Conservation (phyloP, 768 basidiomycete species). For the Lenzites betulinus region DNA sequence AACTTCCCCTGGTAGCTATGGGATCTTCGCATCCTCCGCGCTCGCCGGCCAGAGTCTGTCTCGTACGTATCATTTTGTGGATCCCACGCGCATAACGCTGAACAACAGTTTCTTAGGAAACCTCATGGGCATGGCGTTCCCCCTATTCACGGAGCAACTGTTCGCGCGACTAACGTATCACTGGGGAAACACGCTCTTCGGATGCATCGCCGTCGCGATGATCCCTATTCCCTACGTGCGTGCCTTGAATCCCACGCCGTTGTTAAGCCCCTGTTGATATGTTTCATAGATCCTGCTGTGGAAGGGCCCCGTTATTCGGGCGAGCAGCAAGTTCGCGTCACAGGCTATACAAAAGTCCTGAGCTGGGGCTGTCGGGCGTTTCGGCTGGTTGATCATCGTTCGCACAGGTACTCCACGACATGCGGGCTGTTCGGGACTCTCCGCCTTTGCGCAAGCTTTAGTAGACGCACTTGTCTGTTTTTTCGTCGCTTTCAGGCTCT, state of each 20-base stretch:
- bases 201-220: constrained; percentile 43
- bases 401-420: background rate
- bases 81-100: background rate
- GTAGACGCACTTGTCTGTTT: background rate
- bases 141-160: constrained; percentile 51
- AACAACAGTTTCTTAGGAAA: constrained; percentile 33
- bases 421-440: too few relatives aligned
- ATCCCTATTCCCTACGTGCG: constrained; percentile 47
- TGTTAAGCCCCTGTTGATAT: background rate
- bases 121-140: constrained; percentile 45
- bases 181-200: constrained; percentile 51
- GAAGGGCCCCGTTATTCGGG: constrained; percentile 29
- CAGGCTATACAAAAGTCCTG: constrained; percentile 19
- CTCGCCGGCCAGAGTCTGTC: constrained; percentile 53
- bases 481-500: background rate
- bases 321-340: constrained; percentile 30
- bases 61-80: constrained; percentile 34
- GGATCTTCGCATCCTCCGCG: constrained; percentile 53
- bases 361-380: background rate
- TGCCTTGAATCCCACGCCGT: background rate
- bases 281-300: constrained; percentile 26
- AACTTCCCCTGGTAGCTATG: constrained; percentile 34
- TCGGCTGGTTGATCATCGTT: background rate
- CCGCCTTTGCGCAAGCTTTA: too few relatives aligned
- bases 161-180: constrained; percentile 48